These are phyloP conservation scores for Cryptococcus sp. DNA, from an alignment of 1,284 basidiomycete species.

Conservation along the genomic window DNA sequence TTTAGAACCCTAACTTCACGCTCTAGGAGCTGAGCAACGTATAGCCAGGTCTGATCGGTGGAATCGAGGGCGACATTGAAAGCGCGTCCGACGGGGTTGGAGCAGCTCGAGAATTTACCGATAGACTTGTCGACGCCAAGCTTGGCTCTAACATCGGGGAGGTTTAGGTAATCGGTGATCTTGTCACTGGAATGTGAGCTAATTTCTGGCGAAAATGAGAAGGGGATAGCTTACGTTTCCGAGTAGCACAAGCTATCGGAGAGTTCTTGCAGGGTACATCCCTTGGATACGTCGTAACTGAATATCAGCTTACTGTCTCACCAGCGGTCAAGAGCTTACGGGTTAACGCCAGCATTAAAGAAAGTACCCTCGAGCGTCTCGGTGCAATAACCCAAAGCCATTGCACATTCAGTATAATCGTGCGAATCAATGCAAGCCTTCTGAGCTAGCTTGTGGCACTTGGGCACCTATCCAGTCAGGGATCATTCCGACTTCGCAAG, in stretches of 20 bases:
- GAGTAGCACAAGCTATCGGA: conserved; percentile 48
- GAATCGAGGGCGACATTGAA: conserved; percentile 36
- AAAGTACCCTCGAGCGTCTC: conserved; percentile 43
- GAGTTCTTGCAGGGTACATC: conserved; percentile 53
- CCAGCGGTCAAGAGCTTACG: conserved; percentile 14
- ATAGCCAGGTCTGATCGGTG: conserved; percentile 49
- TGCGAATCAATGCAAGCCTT: conserved; percentile 37
- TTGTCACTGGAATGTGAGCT: conserved; percentile 25
- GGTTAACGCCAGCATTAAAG: conserved; percentile 40
- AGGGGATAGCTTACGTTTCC: conserved; percentile 32
- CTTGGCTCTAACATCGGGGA: conserved; percentile 52
- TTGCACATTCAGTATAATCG: conserved; percentile 60
- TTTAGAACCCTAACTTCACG: conserved; percentile 66
- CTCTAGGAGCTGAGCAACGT: conserved; percentile 68
- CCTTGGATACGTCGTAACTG: conserved; percentile 61
- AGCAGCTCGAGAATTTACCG: conserved; percentile 56
- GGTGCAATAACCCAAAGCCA: conserved; percentile 60
- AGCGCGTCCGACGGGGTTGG: conserved; percentile 44
- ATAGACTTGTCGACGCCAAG: conserved; percentile 61
- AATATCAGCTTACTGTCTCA: background rate
- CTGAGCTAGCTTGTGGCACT: conserved; percentile 34
- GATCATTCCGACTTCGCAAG: background rate
- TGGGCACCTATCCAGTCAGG: conserved; percentile 25
- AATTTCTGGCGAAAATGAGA: background rate
- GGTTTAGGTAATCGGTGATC: conserved; percentile 56